Percentiles rank a stretch among this genome's conserved stretches.
These are phyloP conservation scores for Fusarium sp. DNA, from an alignment of 2,329 filamentous ascomycete species.

Conservation along the genomic window DNA sequence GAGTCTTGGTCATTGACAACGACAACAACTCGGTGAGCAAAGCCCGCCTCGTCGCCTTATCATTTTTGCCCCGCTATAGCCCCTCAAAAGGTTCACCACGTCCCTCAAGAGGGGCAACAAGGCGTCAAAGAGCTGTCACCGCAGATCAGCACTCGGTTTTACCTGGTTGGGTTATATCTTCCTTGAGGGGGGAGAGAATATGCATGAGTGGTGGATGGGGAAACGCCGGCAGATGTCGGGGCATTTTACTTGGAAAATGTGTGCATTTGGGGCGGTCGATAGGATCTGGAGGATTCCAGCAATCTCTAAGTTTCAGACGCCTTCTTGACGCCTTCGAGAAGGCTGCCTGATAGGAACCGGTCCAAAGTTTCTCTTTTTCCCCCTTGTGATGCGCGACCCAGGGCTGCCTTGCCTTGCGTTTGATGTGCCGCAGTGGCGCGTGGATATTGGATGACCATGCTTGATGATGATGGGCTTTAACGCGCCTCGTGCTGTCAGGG, in stretches of 20 bases:
- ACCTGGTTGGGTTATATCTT: neutral
- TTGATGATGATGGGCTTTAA: neutral
- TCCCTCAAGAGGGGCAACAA: neutral
- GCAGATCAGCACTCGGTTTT: conserved; percentile 13
- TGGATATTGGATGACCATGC: neutral
- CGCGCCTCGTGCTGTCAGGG: conserved; percentile 4
- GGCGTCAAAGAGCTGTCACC: neutral
- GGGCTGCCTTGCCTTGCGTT: conserved; percentile 6
- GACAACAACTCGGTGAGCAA: neutral
- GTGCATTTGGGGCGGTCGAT: neutral
- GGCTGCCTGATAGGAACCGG: conserved; percentile 18
- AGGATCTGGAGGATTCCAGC: neutral
- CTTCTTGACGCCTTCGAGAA: conserved; percentile 25
- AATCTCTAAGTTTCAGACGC: neutral
- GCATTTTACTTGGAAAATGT: neutral
- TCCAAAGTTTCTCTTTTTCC: neutral
- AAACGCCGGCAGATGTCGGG: neutral
- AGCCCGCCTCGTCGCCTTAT: neutral
- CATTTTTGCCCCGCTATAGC: neutral
- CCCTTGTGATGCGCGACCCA: conserved; percentile 5
- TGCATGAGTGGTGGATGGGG: neutral
- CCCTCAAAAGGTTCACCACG: neutral
- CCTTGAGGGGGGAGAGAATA: neutral
- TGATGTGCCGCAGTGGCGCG: neutral
- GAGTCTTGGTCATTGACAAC: neutral